A percentile compares a stretch with the other conserved stretches of the same genome.
Conservation (phyloP, 1,284 basidiomycete species). For the Fistulinella staudtii region DNA sequence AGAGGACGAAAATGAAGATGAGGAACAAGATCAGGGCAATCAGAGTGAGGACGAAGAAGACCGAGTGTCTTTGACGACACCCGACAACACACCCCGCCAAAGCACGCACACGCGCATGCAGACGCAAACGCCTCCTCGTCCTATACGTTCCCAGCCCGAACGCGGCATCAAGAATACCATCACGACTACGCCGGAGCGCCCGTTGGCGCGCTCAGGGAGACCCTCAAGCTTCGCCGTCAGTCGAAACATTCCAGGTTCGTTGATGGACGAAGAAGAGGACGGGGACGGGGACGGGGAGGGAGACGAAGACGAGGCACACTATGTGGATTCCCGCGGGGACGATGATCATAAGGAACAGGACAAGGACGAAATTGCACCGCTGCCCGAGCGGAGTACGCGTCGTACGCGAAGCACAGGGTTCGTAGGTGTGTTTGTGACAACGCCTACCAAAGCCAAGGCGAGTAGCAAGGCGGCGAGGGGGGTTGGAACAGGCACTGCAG, state of each 20-base stretch:
- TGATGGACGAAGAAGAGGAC: slow-evolving; percentile 48
- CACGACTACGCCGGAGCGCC: not conserved
- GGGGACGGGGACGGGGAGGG: too few species aligned
- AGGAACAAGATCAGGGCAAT: too few species aligned
- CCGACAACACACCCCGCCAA: slow-evolving; percentile 11
- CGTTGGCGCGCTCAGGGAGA: slow-evolving; percentile 11
- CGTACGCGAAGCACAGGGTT: slow-evolving; percentile 22
- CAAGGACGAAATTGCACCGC: slow-evolving; percentile 50
- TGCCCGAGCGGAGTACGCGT: slow-evolving; percentile 37
- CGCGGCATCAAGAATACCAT: too few species aligned
- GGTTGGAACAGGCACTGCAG: not conserved
- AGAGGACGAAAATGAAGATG: slow-evolving; percentile 27
- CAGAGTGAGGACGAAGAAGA: slow-evolving; percentile 38
- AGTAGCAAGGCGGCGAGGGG: not conserved
- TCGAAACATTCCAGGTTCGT: slow-evolving; percentile 50
- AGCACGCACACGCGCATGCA: slow-evolving; percentile 12
- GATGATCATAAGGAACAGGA: slow-evolving; percentile 35
- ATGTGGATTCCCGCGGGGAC: slow-evolving; percentile 27
- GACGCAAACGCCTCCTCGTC: slow-evolving; percentile 12
- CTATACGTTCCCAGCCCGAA: slow-evolving; percentile 9
- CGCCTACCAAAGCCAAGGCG: slow-evolving; percentile 10
- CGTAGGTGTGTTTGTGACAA: slow-evolving; percentile 9
- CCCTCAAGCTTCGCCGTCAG: slow-evolving; percentile 20
- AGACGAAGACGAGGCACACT: slow-evolving; percentile 12
- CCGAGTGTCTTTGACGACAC: slow-evolving; percentile 25